Conservation (phyloP, 1,284 basidiomycete species). For the Tetrapyrgos nigripes region DNA sequence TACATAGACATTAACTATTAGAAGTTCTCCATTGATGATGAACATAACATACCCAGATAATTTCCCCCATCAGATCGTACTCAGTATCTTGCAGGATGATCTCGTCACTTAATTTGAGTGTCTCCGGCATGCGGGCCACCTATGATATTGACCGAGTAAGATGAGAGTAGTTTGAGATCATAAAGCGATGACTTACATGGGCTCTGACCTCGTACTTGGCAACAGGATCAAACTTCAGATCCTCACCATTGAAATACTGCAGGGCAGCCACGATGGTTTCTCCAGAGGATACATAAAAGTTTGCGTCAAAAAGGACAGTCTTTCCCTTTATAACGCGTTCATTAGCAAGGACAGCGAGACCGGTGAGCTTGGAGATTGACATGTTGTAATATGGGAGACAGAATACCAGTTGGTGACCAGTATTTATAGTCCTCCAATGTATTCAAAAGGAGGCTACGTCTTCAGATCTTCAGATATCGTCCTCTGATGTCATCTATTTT, state of each 20-base stretch:
- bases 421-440: too few relatives aligned
- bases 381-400: too few relatives aligned
- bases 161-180: background rate
- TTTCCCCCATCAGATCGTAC: slow-evolving; percentile 1
- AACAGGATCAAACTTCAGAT: background rate
- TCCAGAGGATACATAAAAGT: background rate
- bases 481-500: too few relatives aligned
- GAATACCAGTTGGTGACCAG: too few relatives aligned
- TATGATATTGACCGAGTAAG: background rate
- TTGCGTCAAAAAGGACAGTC: background rate
- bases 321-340: background rate
- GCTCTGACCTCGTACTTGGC: background rate
- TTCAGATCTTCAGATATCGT: too few relatives aligned
- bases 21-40: background rate
- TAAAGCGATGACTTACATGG: background rate
- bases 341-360: background rate
- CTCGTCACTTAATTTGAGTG: background rate
- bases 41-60: slow-evolving; percentile 1
- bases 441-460: too few relatives aligned
- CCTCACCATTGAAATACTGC: background rate
- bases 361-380: background rate
- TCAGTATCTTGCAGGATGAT: background rate
- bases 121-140: background rate
- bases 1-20: too few relatives aligned
- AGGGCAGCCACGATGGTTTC: background rate